These are phyloP conservation scores for Fomitopsis pinicola DNA, from an alignment of 1,284 basidiomycete genomes.

Conservation along the genomic window DNA sequence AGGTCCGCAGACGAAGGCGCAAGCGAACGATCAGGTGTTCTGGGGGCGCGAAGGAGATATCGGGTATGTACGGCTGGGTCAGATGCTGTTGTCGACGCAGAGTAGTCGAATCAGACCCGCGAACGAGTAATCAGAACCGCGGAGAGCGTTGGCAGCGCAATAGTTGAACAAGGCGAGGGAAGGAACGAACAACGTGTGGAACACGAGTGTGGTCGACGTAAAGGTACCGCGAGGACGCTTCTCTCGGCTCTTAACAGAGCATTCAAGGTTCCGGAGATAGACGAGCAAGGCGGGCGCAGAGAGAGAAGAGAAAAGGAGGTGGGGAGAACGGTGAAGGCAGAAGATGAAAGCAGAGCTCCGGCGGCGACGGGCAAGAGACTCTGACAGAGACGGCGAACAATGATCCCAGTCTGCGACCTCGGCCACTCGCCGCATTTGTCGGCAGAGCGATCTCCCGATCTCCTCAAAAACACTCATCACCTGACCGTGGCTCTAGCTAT, in stretches of 20 bases:
- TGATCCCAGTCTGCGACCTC: neutral
- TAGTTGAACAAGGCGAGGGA: constrained; percentile 29
- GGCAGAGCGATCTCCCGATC: neutral
- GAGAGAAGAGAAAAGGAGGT: neutral
- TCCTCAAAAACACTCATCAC: neutral
- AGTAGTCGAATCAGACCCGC: constrained; percentile 15
- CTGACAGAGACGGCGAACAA: neutral
- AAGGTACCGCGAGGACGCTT: constrained; percentile 10
- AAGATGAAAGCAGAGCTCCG: neutral
- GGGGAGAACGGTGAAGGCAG: neutral
- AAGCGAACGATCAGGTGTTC: constrained; percentile 9
- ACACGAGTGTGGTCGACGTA: constrained; percentile 50
- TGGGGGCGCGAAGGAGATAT: constrained; percentile 15
- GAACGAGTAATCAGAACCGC: constrained; percentile 12
- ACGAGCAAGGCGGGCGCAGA: neutral
- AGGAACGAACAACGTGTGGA: constrained; percentile 63
- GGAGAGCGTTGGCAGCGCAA: constrained; percentile 9
- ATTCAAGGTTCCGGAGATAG: constrained; percentile 13
- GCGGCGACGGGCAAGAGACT: neutral
- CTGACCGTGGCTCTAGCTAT: neutral
- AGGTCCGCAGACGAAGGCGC: constrained; percentile 15
- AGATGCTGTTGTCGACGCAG: constrained; percentile 4
- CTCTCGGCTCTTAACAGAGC: constrained; percentile 10
- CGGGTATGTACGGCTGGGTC: constrained; percentile 10
- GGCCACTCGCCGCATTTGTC: neutral